Conservation (phyloP, 495 filamentous ascomycete genomes). For the Penicillium canescens region DNA sequence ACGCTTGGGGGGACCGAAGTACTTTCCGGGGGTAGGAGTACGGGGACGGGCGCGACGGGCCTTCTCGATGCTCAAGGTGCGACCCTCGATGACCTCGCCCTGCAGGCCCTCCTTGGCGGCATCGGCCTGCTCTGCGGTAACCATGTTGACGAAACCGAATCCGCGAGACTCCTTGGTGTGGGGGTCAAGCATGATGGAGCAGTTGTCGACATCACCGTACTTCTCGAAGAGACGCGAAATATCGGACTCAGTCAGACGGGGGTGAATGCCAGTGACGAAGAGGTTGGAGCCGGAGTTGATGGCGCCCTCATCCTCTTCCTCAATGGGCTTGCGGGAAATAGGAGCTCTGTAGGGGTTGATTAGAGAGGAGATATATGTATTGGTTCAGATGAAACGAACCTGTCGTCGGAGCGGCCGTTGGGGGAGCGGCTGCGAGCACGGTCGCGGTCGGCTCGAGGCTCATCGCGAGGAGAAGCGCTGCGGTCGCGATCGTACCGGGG, state of each 20-base stretch:
- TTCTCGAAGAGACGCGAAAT: constrained; percentile 96
- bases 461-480: constrained; percentile 87
- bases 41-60: constrained; percentile 90
- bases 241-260: constrained; percentile 85
- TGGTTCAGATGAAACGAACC: constrained; percentile 58
- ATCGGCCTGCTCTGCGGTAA: constrained; percentile 87
- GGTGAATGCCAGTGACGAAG: constrained; percentile 98
- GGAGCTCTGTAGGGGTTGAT: constrained; percentile 3
- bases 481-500: constrained; percentile 84
- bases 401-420: constrained; percentile 62
- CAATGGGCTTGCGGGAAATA: constrained; percentile 32
- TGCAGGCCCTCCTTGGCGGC: constrained; percentile 95
- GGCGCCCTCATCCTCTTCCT: constrained; percentile 73
- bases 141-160: constrained; percentile 99
- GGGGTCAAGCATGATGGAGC: constrained; percentile 98
- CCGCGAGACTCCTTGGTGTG: constrained; percentile 98
- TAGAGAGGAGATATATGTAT: background rate
- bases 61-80: constrained; percentile 98
- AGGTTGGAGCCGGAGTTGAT: constrained; percentile 95
- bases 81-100: constrained; percentile 92
- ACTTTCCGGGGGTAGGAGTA: constrained; percentile 97
- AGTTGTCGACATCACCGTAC: constrained; percentile 97
- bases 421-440: constrained; percentile 79
- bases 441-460: constrained; percentile 67
- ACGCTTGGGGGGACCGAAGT: constrained; percentile 98